These are phyloP conservation scores for Trypanosoma vivax DNA, from an alignment of 208 protist species.

Conservation along the genomic window DNA sequence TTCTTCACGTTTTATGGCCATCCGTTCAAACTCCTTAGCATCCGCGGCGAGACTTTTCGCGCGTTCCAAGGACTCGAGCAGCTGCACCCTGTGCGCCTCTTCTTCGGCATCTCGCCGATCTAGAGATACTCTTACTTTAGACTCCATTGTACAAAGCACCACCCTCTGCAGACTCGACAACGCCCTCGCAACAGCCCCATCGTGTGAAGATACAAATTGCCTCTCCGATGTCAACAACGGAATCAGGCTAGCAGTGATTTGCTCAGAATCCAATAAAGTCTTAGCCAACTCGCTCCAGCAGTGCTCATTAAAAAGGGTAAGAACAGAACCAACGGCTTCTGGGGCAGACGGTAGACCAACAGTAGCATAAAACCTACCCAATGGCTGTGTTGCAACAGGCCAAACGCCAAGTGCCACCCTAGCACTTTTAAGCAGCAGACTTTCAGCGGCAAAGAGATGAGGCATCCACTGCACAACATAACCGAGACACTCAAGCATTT, in stretches of 20 bases:
- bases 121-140: neutral
- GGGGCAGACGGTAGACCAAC: neutral
- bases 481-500: conserved; percentile 10
- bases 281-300: conserved; percentile 1
- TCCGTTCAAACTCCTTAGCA: conserved; percentile 4
- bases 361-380: conserved; percentile 7
- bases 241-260: neutral
- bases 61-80: conserved; percentile 12
- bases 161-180: neutral
- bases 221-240: neutral
- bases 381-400: neutral
- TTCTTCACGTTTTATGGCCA: conserved; percentile 7
- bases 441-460: neutral
- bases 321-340: conserved; percentile 7
- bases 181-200: conserved; percentile 2
- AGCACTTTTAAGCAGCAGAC: neutral
- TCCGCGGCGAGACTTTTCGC: conserved; percentile 3
- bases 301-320: conserved; percentile 3
- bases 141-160: conserved; percentile 1
- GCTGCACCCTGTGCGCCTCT: conserved; percentile 7
- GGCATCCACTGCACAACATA: conserved; percentile 12
- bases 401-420: conserved; percentile 12
- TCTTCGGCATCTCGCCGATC: conserved; percentile 15
- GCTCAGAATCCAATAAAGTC: conserved; percentile 1
- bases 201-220: neutral